phyloP scores from a whole-genome alignment of 2,329 filamentous ascomycete genomes.

The Nothomitra cinnamomea region DNA sequence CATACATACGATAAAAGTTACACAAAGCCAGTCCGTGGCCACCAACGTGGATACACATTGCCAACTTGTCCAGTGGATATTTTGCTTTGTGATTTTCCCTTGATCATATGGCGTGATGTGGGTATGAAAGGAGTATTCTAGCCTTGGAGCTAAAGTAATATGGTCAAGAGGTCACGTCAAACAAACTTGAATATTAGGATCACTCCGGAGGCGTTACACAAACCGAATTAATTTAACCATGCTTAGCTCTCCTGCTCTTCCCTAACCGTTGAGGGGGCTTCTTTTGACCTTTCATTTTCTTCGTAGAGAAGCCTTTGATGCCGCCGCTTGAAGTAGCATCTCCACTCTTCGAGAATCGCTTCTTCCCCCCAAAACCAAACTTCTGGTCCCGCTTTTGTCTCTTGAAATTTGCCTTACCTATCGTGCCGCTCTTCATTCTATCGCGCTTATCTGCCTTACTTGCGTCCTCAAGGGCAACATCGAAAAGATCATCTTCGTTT shows the following conservation, averaged over 20 bases:
- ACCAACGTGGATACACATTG: too few species aligned
- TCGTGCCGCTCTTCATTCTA: conserved; percentile 7
- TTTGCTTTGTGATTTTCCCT: too few species aligned
- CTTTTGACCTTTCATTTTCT: conserved; percentile 14
- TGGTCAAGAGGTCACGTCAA: too few species aligned
- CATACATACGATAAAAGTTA: too few species aligned
- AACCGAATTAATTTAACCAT: not conserved
- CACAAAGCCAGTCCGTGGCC: too few species aligned
- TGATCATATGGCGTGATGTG: too few species aligned
- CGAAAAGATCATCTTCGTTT: conserved; percentile 77
- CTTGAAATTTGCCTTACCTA: conserved; percentile 43
- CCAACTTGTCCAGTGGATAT: too few species aligned
- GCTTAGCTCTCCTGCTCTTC: conserved; percentile 23
- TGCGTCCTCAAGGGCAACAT: conserved; percentile 64
- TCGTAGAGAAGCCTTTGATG: conserved; percentile 56
- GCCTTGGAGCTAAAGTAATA: too few species aligned
- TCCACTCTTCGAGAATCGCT: conserved; percentile 76
- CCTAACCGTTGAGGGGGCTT: conserved; percentile 19
- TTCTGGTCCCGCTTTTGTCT: conserved; percentile 88
- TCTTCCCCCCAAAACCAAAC: conserved; percentile 93
- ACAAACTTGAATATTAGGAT: not conserved
- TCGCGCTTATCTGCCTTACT: conserved; percentile 27
- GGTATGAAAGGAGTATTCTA: too few species aligned
- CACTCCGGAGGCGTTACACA: too few species aligned
- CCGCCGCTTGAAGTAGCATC: conserved; percentile 74